A percentile compares a stretch with the other conserved stretches of the same genome.
These are phyloP conservation scores for Sclerotiophoma versabilis DNA, from an alignment of 2,329 filamentous ascomycete genomes.

Conservation along the genomic window DNA sequence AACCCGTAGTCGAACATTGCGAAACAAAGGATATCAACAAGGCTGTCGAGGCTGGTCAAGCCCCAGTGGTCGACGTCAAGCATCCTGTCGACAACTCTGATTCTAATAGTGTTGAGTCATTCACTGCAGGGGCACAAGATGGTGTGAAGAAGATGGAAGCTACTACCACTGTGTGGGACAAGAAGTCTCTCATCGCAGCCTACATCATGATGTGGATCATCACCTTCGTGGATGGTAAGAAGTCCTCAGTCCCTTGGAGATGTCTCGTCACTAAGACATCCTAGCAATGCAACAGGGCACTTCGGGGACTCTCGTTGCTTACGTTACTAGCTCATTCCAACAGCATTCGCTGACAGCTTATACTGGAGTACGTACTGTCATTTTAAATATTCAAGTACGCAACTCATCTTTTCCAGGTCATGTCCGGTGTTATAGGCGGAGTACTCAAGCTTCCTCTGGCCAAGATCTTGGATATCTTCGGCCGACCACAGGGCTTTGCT, in stretches of 20 bases:
- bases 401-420: background rate
- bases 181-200: constrained; percentile 46
- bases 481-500: constrained; percentile 44
- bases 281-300: constrained; percentile 48
- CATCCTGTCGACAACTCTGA: constrained; percentile 16
- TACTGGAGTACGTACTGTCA: constrained; percentile 26
- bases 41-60: constrained; percentile 15
- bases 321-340: constrained; percentile 47
- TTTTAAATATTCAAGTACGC: background rate
- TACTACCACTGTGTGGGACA: constrained; percentile 51
- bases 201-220: constrained; percentile 39
- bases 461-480: constrained; percentile 49
- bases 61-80: constrained; percentile 14
- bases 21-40: constrained; percentile 16
- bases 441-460: constrained; percentile 46
- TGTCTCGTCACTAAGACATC: background rate
- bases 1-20: constrained; percentile 2
- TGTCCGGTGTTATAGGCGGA: constrained; percentile 45
- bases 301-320: constrained; percentile 42
- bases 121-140: constrained; percentile 31
- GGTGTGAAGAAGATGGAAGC: constrained; percentile 53
- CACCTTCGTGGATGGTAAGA: constrained; percentile 46
- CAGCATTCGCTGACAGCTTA: constrained; percentile 42
- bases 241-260: too few species aligned
- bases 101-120: constrained; percentile 2